Conservation (phyloP, 768 basidiomycete genomes). For the Boletus reticulatus region DNA sequence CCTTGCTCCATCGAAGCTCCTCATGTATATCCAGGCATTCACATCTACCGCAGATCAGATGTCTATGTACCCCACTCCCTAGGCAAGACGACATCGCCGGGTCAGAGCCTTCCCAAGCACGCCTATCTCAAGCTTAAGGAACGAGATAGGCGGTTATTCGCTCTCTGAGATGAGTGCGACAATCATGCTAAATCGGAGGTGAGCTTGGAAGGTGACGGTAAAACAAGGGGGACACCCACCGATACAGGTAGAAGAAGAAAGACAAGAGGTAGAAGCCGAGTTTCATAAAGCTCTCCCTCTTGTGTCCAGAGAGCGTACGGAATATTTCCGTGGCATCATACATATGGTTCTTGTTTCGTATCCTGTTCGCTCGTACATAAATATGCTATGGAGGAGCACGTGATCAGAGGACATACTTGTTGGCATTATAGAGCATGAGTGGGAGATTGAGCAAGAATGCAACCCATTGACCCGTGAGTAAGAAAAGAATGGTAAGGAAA, state of each 20-base stretch:
- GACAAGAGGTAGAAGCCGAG: conserved; percentile 91
- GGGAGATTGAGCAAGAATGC: conserved; percentile 91
- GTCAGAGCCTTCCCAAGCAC: neutral
- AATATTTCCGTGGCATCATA: conserved; percentile 99
- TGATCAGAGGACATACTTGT: conserved; percentile 66
- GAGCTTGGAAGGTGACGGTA: neutral
- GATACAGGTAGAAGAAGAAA: conserved; percentile 90
- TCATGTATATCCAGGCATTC: conserved; percentile 11
- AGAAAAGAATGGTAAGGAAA: conserved; percentile 85
- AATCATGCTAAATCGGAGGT: conserved; percentile 65
- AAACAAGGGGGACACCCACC: conserved; percentile 48
- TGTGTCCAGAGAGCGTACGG: conserved; percentile 88
- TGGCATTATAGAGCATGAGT: conserved; percentile 84
- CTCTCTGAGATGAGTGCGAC: conserved; percentile 82
- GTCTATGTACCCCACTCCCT: conserved; percentile 13
- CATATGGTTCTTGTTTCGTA: conserved; percentile 93
- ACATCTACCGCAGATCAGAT: conserved; percentile 15
- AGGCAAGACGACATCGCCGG: conserved; percentile 4
- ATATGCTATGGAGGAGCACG: neutral
- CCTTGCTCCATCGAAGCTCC: neutral
- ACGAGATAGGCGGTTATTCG: conserved; percentile 38
- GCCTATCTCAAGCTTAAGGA: neutral
- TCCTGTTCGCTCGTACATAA: conserved; percentile 45
- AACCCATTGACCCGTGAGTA: conserved; percentile 94
- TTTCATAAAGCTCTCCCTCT: conserved; percentile 95